Conservation (phyloP, 495 filamentous ascomycete genomes). For the Mycothermus thermophilus region DNA sequence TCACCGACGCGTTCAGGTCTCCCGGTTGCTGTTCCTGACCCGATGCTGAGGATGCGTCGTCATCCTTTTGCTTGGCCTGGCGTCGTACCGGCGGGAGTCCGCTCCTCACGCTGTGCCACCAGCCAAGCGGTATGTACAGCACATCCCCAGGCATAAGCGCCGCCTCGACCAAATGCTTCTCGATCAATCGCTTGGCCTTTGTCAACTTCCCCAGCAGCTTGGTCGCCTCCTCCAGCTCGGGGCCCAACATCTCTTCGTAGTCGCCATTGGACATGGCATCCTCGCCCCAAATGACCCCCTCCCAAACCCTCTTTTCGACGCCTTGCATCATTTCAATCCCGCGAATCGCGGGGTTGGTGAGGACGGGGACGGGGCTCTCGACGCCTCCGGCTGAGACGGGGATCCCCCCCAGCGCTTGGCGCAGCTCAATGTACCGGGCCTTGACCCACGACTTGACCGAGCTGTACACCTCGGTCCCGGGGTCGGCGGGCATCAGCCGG, state of each 20-base stretch:
- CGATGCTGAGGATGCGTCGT: no score
- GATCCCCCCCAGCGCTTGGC: constrained; percentile 23
- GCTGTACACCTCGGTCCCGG: constrained; percentile 48
- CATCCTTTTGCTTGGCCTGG: no score
- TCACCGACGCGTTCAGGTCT: constrained; percentile 42
- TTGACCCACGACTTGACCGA: no score
- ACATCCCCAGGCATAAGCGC: constrained; percentile 52
- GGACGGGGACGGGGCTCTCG: no score
- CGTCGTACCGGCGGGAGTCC: no score
- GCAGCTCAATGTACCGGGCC: constrained; percentile 33
- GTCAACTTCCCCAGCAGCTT: no score
- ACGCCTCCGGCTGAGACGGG: no score
- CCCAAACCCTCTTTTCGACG: constrained; percentile 47
- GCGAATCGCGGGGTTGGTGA: constrained; percentile 47
- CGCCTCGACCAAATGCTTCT: constrained; percentile 30
- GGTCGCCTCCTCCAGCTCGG: no score
- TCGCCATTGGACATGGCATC: background rate
- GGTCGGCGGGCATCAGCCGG: constrained; percentile 48
- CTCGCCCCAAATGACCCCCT: constrained; percentile 55
- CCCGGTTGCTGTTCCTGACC: constrained; percentile 11
- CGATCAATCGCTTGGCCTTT: no score
- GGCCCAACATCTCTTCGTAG: background rate
- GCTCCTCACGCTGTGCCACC: constrained; percentile 92
- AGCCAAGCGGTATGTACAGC: constrained; percentile 79
- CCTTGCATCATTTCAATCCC: constrained; percentile 93